Percentiles rank a stretch among this genome's conserved stretches.
Conservation (phyloP, 2,329 filamentous ascomycete species). For the Coniochaeta sp. region DNA sequence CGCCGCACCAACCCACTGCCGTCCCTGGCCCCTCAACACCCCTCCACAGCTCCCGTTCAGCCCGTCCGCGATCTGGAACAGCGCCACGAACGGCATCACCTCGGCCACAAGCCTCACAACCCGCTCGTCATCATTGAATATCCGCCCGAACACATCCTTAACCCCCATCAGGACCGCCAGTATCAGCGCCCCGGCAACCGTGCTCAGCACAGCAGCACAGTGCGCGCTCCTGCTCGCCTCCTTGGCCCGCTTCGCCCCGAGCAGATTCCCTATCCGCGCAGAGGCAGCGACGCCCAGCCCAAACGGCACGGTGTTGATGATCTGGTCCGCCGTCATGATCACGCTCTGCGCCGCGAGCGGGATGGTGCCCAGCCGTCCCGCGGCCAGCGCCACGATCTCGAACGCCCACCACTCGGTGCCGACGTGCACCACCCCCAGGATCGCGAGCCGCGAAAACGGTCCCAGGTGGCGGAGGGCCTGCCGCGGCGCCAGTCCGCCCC, state of each 20-base stretch:
- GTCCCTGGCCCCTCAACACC: conserved; percentile 72
- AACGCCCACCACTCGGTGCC: conserved; percentile 95
- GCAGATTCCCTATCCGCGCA: conserved; percentile 68
- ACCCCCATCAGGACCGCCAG: conserved; percentile 62
- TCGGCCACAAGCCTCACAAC: conserved; percentile 67
- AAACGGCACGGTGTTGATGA: conserved; percentile 80
- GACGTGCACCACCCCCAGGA: conserved; percentile 73
- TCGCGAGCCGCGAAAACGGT: conserved; percentile 66
- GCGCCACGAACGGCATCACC: conserved; percentile 77
- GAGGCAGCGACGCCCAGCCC: conserved; percentile 78
- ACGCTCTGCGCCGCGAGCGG: conserved; percentile 77
- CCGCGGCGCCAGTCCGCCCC: conserved; percentile 63
- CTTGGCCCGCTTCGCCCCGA: conserved; percentile 58
- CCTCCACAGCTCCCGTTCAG: conserved; percentile 81
- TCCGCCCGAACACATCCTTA: conserved; percentile 63
- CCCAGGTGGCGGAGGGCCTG: conserved; percentile 58
- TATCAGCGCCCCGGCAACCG: conserved; percentile 59
- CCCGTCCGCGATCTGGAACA: conserved; percentile 87
- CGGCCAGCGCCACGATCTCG: conserved; percentile 79
- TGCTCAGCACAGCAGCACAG: conserved; percentile 64
- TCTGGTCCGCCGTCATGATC: conserved; percentile 83
- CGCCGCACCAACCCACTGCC: conserved; percentile 75
- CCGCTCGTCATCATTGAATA: conserved; percentile 72
- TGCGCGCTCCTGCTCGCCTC: conserved; percentile 69
- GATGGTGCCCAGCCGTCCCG: conserved; percentile 71